Conservation (phyloP, 2,329 filamentous ascomycete genomes). For the Ceratocystis papillata region DNA sequence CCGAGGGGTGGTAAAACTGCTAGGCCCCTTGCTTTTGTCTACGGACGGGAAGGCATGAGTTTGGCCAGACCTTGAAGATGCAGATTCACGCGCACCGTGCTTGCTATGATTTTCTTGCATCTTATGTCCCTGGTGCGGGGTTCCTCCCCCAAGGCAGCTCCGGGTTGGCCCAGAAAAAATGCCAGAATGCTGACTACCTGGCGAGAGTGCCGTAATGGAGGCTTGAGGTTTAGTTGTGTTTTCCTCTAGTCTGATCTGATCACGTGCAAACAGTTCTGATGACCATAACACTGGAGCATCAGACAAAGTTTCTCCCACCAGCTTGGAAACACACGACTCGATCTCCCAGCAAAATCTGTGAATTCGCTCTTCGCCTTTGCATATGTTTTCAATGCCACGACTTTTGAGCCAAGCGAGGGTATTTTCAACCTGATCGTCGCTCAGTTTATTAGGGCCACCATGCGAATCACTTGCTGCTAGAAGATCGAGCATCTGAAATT, state of each 20-base stretch:
- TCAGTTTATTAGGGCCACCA: constrained; percentile 86
- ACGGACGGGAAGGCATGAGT: neutral
- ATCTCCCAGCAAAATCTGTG: constrained; percentile 89
- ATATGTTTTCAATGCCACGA: constrained; percentile 81
- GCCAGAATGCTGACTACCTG: constrained; percentile 42
- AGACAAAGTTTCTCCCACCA: constrained; percentile 72
- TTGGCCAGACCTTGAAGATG: neutral
- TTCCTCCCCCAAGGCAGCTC: neutral
- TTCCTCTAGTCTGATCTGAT: constrained; percentile 52
- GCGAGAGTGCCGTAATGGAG: constrained; percentile 36
- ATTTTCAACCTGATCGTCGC: constrained; percentile 86
- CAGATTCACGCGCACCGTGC: neutral
- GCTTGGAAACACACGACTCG: constrained; percentile 70
- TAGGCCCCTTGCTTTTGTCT: neutral
- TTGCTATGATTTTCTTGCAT: constrained; percentile 46
- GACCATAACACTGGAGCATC: constrained; percentile 87
- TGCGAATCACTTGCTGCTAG: constrained; percentile 73
- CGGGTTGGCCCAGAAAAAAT: constrained; percentile 46
- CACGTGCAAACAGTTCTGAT: constrained; percentile 73
- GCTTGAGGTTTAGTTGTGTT: constrained; percentile 26
- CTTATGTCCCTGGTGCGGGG: constrained; percentile 32
- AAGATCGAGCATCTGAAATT: constrained; percentile 77
- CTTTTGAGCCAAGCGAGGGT: constrained; percentile 73
- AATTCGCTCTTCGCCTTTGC: constrained; percentile 85
- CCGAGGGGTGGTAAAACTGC: constrained; percentile 56